Evolutionary conservation across 257 asterid genomes (phyloP).

Genomic region (Plantago major): DNA sequence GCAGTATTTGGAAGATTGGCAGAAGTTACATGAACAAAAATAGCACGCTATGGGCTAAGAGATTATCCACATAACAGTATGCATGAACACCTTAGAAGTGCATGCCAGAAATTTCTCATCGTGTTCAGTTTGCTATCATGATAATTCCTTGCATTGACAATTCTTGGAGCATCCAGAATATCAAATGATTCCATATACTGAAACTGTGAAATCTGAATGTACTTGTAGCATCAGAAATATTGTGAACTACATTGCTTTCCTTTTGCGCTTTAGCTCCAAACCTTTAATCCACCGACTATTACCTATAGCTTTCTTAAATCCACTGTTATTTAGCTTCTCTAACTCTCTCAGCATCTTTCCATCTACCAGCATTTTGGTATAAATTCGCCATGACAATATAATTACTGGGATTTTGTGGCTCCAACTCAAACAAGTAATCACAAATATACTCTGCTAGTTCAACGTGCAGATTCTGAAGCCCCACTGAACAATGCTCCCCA

Average conservation of each 20-base stretch:
- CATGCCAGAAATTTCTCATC: neutral
- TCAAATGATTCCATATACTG: too few relatives aligned
- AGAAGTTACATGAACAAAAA: too few relatives aligned
- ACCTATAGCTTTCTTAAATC: conserved; percentile 70
- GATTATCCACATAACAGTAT: neutral
- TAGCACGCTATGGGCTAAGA: too few relatives aligned
- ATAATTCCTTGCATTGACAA: too few relatives aligned
- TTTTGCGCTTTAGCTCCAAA: neutral
- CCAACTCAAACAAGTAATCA: conserved; percentile 49
- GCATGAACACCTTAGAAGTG: neutral
- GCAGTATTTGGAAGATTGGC: too few relatives aligned
- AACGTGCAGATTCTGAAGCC: conserved; percentile 60
- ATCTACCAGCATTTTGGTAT: conserved; percentile 68
- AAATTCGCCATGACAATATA: conserved; percentile 68
- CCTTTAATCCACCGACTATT: conserved; percentile 66
- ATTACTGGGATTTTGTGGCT: conserved; percentile 68
- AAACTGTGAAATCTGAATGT: too few relatives aligned
- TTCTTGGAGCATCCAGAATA: too few relatives aligned
- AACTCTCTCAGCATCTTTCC: conserved; percentile 73
- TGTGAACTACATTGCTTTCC: too few relatives aligned
- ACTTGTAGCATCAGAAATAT: too few relatives aligned
- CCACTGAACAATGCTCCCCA: conserved; percentile 89
- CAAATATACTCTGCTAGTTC: conserved; percentile 61
- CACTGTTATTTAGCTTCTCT: conserved; percentile 41
- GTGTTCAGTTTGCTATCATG: too few relatives aligned